phyloP scores from a whole-genome alignment of 495 filamentous ascomycete species.

The Tuber aestivum region DNA sequence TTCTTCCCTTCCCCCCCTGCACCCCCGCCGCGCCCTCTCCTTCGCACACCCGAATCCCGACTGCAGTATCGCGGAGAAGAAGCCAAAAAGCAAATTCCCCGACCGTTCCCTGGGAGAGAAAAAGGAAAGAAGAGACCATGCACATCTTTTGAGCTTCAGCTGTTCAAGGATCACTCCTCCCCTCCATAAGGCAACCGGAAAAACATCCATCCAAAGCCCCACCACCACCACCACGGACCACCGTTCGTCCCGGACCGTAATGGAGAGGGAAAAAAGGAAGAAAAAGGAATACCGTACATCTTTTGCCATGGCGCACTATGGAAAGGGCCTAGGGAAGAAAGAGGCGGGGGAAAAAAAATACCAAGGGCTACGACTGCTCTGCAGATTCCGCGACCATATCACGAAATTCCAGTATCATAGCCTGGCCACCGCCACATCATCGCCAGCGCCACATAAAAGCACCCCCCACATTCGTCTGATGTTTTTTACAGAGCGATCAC shows the following conservation, averaged over 20 bases:
- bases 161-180: conserved; percentile 24
- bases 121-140: conserved; percentile 1
- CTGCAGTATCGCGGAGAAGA: background rate
- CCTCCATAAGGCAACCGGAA: conserved; percentile 17
- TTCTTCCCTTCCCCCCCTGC: conserved; percentile 20
- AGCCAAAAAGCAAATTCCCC: conserved; percentile 25
- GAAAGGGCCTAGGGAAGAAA: background rate
- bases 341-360: background rate
- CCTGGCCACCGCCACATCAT: conserved; percentile 29
- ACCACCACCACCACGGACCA: conserved; percentile 16
- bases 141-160: conserved; percentile 30
- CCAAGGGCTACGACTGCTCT: background rate
- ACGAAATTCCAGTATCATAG: conserved; percentile 14
- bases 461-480: conserved; percentile 29
- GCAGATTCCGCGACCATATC: background rate
- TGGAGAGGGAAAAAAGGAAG: background rate
- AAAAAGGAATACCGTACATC: background rate
- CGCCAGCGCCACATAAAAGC: background rate
- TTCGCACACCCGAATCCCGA: background rate
- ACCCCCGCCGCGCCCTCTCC: too few relatives aligned
- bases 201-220: conserved; percentile 19
- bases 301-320: background rate
- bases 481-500: conserved; percentile 20
- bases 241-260: background rate
- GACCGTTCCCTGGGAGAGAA: conserved; percentile 24